Evolutionary conservation across 768 basidiomycete species (phyloP), one percentile per base, ranked within the genome.

Genomic region (Boletus pseudo-olivaceus): DNA sequence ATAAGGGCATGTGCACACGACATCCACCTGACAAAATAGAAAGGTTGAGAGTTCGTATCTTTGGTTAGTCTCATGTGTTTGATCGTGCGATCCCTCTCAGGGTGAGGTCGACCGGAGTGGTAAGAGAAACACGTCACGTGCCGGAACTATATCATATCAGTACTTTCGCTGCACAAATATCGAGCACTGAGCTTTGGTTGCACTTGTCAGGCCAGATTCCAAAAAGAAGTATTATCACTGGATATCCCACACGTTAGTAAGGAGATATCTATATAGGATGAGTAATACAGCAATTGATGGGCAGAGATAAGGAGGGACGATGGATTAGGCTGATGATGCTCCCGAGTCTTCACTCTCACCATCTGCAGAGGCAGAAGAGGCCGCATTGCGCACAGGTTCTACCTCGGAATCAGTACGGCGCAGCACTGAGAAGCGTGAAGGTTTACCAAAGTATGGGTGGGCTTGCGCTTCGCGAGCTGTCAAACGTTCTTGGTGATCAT

Each of bases 401-500:
- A 56, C 27, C 41, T 44, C 30, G 23, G 46, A n/a, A 51, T 62
- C 56, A 63, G 58, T 60, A 44, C 64, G 43, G 57, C 26, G 53
- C 39, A 57, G 44, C 50, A 60, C 46, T 14, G 47, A 49, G 50
- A 50, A 47, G 23, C 46, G 33, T 38, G 33, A 46, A 50, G 20
- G 61, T 75, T 55, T 62, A 90, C 90, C 89, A 66, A 98, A 98
- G 75, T 97, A 98, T n/a, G 88, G 79, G 64, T 97, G 95, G 17
- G 77, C 78, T 69, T 96, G 93, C 7, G 93, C 92, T 71, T 98
- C 96, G 58, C 85, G 84, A 48, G 96, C 96, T 7, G 96, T 98
- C 54, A 98, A 78, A 50, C 96, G 85, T 68, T 96, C 94, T 76
- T 97, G 94, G 67, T 98, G 96, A 68, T 98, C 96, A 71, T 98